Evolutionary conservation across 176 grass and related monocot species (phyloP).

Genomic region (Oryza glaberrima): DNA sequence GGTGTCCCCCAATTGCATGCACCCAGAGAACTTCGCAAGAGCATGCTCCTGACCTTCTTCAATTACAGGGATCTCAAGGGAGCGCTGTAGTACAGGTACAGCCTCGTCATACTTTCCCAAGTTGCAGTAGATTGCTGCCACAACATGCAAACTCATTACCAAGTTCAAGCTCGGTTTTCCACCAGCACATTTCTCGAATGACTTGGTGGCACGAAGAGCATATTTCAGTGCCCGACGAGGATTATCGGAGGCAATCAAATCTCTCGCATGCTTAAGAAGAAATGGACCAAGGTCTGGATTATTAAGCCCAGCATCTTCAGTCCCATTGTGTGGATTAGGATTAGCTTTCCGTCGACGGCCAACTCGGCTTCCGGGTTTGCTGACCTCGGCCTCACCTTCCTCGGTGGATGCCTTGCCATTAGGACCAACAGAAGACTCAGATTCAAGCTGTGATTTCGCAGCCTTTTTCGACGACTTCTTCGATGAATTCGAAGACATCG

Average conservation of each 20-base stretch:
- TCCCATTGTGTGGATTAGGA: conserved; percentile 51
- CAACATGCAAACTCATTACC: conserved; percentile 91
- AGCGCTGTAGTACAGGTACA: conserved; percentile 71
- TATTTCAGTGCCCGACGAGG: conserved; percentile 78
- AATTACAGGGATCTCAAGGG: conserved; percentile 75
- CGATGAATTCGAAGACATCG: conserved; percentile 56
- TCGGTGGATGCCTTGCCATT: conserved; percentile 60
- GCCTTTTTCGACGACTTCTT: conserved; percentile 70
- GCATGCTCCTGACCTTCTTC: conserved; percentile 89
- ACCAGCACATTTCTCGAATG: conserved; percentile 87
- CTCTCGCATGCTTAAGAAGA: conserved; percentile 93
- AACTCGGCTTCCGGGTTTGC: conserved; percentile 53
- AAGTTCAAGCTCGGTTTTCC: conserved; percentile 81
- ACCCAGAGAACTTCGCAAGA: conserved; percentile 92
- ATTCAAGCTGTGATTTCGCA: conserved; percentile 56
- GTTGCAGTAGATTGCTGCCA: conserved; percentile 92
- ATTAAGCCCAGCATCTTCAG: conserved; percentile 68
- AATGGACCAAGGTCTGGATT: conserved; percentile 96
- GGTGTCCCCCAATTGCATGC: conserved; percentile 92
- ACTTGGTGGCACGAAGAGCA: conserved; percentile 83
- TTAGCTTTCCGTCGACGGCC: conserved; percentile 56
- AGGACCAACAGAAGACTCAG: conserved; percentile 48
- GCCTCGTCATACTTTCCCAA: conserved; percentile 67
- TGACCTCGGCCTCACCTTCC: conserved; percentile 60
- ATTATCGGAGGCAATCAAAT: conserved; percentile 92